Conservation (phyloP, 768 basidiomycete genomes). For the Macrocybe gigantea region DNA sequence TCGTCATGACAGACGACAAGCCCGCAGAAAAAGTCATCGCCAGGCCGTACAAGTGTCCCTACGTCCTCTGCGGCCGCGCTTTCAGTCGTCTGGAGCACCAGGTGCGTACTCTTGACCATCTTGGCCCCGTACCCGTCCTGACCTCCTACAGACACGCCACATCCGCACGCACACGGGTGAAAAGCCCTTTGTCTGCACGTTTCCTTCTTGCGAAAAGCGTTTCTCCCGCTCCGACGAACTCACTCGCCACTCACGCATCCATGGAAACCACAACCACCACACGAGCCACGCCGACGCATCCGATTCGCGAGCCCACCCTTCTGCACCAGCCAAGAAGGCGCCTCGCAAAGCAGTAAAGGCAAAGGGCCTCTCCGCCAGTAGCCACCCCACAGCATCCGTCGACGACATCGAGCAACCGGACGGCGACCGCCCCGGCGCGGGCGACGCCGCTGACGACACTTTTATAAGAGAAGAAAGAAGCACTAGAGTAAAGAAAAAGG, state of each 20-base stretch:
- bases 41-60: constrained; percentile 95
- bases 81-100: constrained; percentile 97
- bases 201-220: constrained; percentile 93
- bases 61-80: constrained; percentile 84
- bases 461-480: constrained; percentile 6
- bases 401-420: constrained; percentile 2
- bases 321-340: constrained; percentile 8
- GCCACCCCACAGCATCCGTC: constrained; percentile 2
- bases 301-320: constrained; percentile 2
- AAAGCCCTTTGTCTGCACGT: constrained; percentile 91
- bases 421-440: constrained; percentile 3
- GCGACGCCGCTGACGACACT: constrained; percentile 6
- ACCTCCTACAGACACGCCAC: constrained; percentile 74
- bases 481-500: constrained; percentile 65
- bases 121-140: constrained; percentile 5
- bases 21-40: constrained; percentile 29
- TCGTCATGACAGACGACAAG: constrained; percentile 14
- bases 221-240: constrained; percentile 99
- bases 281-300: constrained; percentile 18
- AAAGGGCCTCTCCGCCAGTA: constrained; percentile 1
- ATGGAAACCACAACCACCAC: constrained; percentile 45
- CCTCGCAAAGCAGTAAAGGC: constrained; percentile 3
- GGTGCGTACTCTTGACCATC: constrained; percentile 33
- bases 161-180: constrained; percentile 98
- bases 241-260: constrained; percentile 92